phyloP scores from a whole-genome alignment of 192 early-diverging fungal species.

The Chytriomyces confervae region DNA sequence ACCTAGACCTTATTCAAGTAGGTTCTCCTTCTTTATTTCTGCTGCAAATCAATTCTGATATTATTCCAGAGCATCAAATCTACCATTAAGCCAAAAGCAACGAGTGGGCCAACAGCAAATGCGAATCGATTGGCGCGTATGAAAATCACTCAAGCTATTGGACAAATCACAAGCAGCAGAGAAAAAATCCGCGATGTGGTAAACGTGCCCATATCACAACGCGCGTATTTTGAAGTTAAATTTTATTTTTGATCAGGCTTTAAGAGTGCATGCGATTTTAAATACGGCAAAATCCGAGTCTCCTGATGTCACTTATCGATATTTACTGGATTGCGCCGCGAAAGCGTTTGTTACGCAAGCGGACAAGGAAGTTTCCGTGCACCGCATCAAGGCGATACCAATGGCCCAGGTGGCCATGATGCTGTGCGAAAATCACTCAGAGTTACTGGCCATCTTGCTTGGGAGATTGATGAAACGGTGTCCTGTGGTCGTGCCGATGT shows the following conservation, averaged over 20 bases:
- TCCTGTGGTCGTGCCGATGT: conserved; percentile 72
- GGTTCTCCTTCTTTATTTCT: background rate
- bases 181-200: background rate
- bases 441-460: conserved; percentile 65
- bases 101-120: conserved; percentile 1
- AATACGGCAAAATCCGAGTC: background rate
- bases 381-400: conserved; percentile 63
- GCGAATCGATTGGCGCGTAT: background rate
- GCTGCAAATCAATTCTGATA: background rate
- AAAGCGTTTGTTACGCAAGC: conserved; percentile 57
- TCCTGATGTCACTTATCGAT: background rate
- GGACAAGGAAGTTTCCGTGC: conserved; percentile 70
- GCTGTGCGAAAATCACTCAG: conserved; percentile 60
- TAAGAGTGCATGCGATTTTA: conserved; percentile 5
- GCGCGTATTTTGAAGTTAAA: background rate
- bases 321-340: conserved; percentile 16
- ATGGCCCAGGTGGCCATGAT: conserved; percentile 68
- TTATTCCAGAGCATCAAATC: conserved; percentile 36
- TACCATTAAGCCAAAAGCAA: conserved; percentile 27
- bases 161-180: background rate
- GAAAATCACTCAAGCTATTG: conserved; percentile 14
- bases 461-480: conserved; percentile 73
- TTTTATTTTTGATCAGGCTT: background rate
- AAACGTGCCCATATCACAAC: background rate
- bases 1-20: conserved; percentile 22